Base-by-base conservation (phyloP, 768 basidiomycete genomes). In the Hygrocybe punicea region DNA sequence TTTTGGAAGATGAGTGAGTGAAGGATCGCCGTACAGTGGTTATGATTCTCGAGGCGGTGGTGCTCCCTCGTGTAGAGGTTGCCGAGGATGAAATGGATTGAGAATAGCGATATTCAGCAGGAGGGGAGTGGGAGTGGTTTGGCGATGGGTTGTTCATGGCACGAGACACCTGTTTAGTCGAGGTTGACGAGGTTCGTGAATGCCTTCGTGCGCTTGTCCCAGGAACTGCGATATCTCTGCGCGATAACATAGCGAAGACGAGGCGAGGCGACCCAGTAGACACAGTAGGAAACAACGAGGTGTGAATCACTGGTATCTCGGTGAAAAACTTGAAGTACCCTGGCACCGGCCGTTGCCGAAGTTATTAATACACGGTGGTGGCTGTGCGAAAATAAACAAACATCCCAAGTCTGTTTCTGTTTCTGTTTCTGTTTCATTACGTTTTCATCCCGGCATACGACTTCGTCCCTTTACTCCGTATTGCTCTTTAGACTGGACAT, bases 1-100 rank as follows among this genome's bases (percentile, higher is more conserved):
- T 65, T 62, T 69, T 64, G 21, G 24, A 66, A 2, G 58, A 24
- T 10, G 61, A 55, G 29, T 33, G 35, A 29, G 24, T 51, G 33
- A 69, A 61, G 1, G 68, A 64, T 25, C 57, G 58, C 34, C 60
- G 61, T 23, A 69, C 61, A 19, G 63, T 60, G 51, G 62, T 63
- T 54, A 69, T 64, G 11, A 69, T 62, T 51, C 66, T 60, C 55
- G 65, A 63, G 16, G 68, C 62, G 35, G 66, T 61, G 45, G 58
- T 65, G 29, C 53, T 61, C 13, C 55, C 25, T 36, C 51, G 51
- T 11, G 57, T 51, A 33, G 53, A 16, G 16, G 57, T 2, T 42
- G 60, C 21, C 1, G 39, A 39, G 29, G 24, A n/a, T 11, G 50
- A 51, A 14, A 33, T 49, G 7, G 46, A 21, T n/a, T 25, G 46